Evolutionary conservation across 306 rosid species (phyloP).

Genomic region (Coriaria nepalensis): DNA sequence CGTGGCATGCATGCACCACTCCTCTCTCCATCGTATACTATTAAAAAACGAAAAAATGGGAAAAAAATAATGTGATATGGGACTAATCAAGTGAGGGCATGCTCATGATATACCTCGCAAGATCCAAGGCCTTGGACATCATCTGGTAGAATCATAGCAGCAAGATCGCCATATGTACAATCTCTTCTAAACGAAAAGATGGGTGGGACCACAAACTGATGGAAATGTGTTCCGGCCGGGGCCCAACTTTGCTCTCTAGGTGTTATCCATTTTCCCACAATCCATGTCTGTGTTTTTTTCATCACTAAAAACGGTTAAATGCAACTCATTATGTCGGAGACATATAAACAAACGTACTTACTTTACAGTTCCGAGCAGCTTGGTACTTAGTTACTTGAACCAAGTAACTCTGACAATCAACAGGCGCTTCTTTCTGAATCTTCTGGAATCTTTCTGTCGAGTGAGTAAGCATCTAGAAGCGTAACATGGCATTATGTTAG

Average conservation of each 20-base stretch:
- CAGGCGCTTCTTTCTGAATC: slow-evolving; percentile 78
- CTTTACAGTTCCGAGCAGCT: slow-evolving; percentile 85
- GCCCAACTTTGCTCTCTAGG: slow-evolving; percentile 89
- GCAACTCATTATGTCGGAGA: too few species aligned
- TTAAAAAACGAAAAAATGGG: not conserved
- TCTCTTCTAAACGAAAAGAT: slow-evolving; percentile 70
- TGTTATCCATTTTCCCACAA: slow-evolving; percentile 94
- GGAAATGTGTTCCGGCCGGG: slow-evolving; percentile 81
- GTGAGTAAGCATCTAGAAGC: slow-evolving; percentile 71
- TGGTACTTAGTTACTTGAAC: slow-evolving; percentile 91
- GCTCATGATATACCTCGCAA: slow-evolving; percentile 60
- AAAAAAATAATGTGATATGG: not conserved
- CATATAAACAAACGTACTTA: slow-evolving; percentile 51
- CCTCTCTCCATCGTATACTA: slow-evolving; percentile 97
- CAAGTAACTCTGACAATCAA: slow-evolving; percentile 62
- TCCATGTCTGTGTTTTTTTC: slow-evolving; percentile 60
- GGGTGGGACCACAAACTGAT: slow-evolving; percentile 95
- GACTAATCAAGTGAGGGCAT: not conserved
- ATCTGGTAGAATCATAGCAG: slow-evolving; percentile 83
- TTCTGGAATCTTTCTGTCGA: slow-evolving; percentile 77
- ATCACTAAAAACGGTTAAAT: not conserved
- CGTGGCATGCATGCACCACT: slow-evolving; percentile 97
- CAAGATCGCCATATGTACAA: slow-evolving; percentile 91
- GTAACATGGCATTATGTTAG: too few species aligned
- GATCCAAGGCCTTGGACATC: slow-evolving; percentile 72